phyloP scores from a whole-genome alignment of 2,329 filamentous ascomycete genomes.

The Aspergillus sp. region DNA sequence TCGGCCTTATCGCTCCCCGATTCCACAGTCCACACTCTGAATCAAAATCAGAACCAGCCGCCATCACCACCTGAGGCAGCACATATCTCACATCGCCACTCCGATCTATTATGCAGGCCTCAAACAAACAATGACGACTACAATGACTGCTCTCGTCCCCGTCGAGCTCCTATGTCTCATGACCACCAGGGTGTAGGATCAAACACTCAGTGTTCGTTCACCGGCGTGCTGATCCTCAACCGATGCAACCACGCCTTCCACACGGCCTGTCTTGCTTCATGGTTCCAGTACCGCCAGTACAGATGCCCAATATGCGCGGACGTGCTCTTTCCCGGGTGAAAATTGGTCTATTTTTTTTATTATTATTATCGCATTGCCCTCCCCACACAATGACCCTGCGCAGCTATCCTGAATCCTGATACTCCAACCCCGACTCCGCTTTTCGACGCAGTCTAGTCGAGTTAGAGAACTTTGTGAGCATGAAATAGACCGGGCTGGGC shows the following conservation, averaged over 20 bases:
- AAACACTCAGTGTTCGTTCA: neutral
- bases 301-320: constrained; percentile 32
- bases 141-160: neutral
- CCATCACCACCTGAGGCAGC: neutral
- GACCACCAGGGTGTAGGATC: constrained; percentile 12
- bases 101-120: neutral
- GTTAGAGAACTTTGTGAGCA: neutral
- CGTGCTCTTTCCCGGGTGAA: constrained; percentile 21
- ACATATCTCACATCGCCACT: neutral
- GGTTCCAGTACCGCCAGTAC: constrained; percentile 30
- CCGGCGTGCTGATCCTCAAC: constrained; percentile 23
- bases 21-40: constrained; percentile 1
- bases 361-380: no score
- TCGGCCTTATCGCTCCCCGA: constrained; percentile 7
- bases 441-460: neutral
- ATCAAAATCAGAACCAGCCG: constrained; percentile 1
- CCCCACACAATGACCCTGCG: neutral
- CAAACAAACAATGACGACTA: neutral
- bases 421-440: neutral
- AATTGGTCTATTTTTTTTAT: neutral
- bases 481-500: neutral
- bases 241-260: constrained; percentile 33
- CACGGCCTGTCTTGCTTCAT: constrained; percentile 27
- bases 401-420: neutral
- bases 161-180: neutral